These are phyloP conservation scores for Rhododendron williamsianum DNA, from an alignment of 148 eudicot species.

Conservation along the genomic window DNA sequence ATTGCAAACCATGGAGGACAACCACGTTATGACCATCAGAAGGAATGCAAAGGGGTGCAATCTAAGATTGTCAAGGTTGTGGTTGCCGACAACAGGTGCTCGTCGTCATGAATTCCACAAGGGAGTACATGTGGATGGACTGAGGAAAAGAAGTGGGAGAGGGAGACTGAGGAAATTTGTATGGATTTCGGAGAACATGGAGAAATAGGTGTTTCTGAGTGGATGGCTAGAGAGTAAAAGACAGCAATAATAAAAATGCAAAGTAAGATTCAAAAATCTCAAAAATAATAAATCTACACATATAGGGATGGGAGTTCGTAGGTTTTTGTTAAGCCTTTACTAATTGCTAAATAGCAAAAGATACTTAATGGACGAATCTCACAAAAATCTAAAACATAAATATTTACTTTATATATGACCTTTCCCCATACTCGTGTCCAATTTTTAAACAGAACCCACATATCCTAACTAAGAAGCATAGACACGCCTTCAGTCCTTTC, in stretches of 20 bases:
- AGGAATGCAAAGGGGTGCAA: not conserved
- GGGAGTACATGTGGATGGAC: not conserved
- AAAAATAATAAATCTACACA: not conserved
- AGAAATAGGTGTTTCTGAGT: not conserved
- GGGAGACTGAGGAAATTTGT: not conserved
- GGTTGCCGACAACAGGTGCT: not conserved
- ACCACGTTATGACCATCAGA: not conserved
- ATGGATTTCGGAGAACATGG: not conserved
- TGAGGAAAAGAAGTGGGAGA: not conserved
- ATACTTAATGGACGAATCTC: not conserved
- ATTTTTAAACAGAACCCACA: not conserved
- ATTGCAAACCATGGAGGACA: not conserved
- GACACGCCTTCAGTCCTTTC: not conserved
- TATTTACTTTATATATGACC: not conserved
- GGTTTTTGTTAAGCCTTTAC: not conserved
- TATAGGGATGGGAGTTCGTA: not conserved
- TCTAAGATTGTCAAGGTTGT: not conserved
- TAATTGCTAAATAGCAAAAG: not conserved
- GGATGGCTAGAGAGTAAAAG: not conserved
- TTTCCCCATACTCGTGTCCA: not conserved
- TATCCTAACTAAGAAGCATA: not conserved
- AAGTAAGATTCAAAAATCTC: not conserved
- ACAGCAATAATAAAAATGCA: not conserved
- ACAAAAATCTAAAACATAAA: too few relatives aligned
- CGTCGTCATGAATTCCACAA: not conserved